phyloP scores from a whole-genome alignment of 352 stramenopile genomes.

The Globisporangium recalcitrans region DNA sequence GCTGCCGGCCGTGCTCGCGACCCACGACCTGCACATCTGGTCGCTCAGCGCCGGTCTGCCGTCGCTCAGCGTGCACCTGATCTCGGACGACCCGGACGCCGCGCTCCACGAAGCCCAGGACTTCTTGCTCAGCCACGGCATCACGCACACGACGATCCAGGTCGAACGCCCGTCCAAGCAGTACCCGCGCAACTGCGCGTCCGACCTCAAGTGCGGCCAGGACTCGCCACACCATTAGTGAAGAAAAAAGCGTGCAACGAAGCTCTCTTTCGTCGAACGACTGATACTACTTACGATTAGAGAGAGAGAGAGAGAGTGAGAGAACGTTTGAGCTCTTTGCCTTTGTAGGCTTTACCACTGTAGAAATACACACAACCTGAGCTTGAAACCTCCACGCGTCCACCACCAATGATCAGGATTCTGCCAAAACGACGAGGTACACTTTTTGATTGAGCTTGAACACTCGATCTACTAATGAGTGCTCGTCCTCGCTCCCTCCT shows the following conservation, averaged over 20 bases:
- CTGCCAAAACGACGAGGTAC: too few relatives aligned
- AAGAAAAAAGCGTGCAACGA: too few relatives aligned
- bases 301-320: background rate
- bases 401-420: too few relatives aligned
- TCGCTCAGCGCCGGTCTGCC: constrained; percentile 89
- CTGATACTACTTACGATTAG: background rate
- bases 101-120: constrained; percentile 67
- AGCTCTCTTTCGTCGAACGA: background rate
- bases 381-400: too few relatives aligned
- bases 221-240: constrained; percentile 52
- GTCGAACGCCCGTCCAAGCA: constrained; percentile 62
- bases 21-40: constrained; percentile 99
- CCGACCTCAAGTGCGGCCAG: constrained; percentile 70
- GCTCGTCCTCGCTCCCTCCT: background rate
- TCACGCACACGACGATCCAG: constrained; percentile 89
- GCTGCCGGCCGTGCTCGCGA: constrained; percentile 85
- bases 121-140: constrained; percentile 67
- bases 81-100: constrained; percentile 59
- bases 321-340: too few relatives aligned
- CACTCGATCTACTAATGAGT: too few relatives aligned
- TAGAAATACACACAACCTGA: too few relatives aligned
- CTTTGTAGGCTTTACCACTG: too few relatives aligned
- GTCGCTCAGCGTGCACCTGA: constrained; percentile 92
- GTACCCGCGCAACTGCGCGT: constrained; percentile 70
- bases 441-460: too few relatives aligned